phyloP scores from a whole-genome alignment of 805 yeast genomes.

The Candida nitratophila region DNA sequence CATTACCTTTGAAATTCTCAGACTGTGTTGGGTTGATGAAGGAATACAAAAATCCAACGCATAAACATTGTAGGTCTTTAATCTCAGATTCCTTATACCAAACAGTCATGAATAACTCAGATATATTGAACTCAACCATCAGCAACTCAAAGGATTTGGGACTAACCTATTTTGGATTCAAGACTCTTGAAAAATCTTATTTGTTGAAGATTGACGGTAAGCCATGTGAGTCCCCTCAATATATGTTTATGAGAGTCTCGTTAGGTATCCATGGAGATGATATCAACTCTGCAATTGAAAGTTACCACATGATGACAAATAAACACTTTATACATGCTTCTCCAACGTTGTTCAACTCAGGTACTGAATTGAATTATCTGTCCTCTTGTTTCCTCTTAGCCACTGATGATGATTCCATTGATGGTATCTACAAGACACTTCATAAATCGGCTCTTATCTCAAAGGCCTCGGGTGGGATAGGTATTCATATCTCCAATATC shows the following conservation, averaged over 20 bases:
- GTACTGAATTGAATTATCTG: constrained; percentile 77
- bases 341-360: constrained; percentile 92
- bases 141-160: constrained; percentile 67
- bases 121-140: constrained; percentile 61
- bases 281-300: constrained; percentile 61
- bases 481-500: constrained; percentile 81
- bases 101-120: constrained; percentile 50
- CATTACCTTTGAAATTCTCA: constrained; percentile 70
- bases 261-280: constrained; percentile 79
- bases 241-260: constrained; percentile 82
- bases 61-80: constrained; percentile 53
- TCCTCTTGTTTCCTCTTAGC: constrained; percentile 90
- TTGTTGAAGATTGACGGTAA: constrained; percentile 55
- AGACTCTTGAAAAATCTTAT: constrained; percentile 86
- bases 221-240: constrained; percentile 91
- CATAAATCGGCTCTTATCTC: constrained; percentile 86
- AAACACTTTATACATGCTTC: constrained; percentile 91
- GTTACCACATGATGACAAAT: constrained; percentile 81
- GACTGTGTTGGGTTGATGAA: constrained; percentile 61
- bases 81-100: constrained; percentile 54
- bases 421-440: constrained; percentile 87
- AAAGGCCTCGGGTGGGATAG: constrained; percentile 94
- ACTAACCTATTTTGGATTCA: constrained; percentile 82
- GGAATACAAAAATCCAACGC: constrained; percentile 65
- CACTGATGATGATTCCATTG: constrained; percentile 91